These are phyloP conservation scores for Zygotorulaspora sp. DNA, from an alignment of 805 yeast genomes.

Conservation along the genomic window DNA sequence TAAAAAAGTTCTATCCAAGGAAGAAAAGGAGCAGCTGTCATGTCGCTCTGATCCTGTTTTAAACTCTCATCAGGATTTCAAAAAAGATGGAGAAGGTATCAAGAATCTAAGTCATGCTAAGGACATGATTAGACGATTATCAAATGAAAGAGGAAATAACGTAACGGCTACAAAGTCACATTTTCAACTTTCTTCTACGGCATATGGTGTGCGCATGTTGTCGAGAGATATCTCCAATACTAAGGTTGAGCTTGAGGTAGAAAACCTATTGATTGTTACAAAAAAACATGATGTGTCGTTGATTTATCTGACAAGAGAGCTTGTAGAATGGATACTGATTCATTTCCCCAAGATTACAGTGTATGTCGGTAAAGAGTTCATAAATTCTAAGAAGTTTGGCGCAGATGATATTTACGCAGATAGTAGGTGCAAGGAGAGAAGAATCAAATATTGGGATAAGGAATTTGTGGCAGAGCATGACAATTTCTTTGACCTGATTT, in stretches of 20 bases:
- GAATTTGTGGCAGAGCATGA: conserved; percentile 42
- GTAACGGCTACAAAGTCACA: conserved; percentile 40
- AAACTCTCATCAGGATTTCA: conserved; percentile 3
- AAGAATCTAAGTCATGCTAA: conserved; percentile 20
- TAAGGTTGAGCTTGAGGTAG: conserved; percentile 63
- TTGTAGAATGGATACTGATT: conserved; percentile 69
- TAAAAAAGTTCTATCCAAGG: not conserved
- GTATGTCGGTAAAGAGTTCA: conserved; percentile 69
- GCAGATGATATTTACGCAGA: conserved; percentile 47
- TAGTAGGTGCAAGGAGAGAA: conserved; percentile 40
- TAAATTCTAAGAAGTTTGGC: conserved; percentile 59
- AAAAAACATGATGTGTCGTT: conserved; percentile 82
- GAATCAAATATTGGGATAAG: conserved; percentile 63
- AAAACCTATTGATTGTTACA: conserved; percentile 76
- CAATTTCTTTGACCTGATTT: conserved; percentile 65
- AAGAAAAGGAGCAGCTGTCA: conserved; percentile 4
- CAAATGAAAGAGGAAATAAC: conserved; percentile 11
- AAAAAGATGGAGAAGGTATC: conserved; percentile 9
- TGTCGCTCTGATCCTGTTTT: conserved; percentile 11
- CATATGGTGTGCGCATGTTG: conserved; percentile 71
- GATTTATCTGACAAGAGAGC: conserved; percentile 68
- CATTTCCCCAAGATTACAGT: conserved; percentile 43
- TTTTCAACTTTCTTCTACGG: conserved; percentile 73
- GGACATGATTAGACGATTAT: conserved; percentile 22
- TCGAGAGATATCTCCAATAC: conserved; percentile 69